These are phyloP conservation scores for Phaeolepiota aurea DNA, from an alignment of 768 basidiomycete species.

Conservation along the genomic window DNA sequence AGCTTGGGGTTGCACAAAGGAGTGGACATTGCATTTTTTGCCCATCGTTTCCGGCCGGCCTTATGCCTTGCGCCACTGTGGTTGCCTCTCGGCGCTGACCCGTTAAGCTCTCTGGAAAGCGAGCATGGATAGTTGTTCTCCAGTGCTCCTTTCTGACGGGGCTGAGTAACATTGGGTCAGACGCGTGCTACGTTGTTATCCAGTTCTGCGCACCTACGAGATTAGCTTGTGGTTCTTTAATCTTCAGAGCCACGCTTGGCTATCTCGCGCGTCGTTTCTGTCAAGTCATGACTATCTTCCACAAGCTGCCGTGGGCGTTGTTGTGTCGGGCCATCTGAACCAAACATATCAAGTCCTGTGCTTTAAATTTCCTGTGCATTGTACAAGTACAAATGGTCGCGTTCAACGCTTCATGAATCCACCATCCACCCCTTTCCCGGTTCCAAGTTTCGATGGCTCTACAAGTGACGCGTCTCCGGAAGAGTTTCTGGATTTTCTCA, in stretches of 20 bases:
- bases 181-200: too few species aligned
- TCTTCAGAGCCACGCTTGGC: constrained; percentile 91
- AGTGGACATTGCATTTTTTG: constrained; percentile 22
- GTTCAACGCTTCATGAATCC: too few species aligned
- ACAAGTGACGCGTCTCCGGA: constrained; percentile 21
- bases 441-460: constrained; percentile 19
- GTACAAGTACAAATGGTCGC: too few species aligned
- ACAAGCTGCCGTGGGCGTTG: too few species aligned
- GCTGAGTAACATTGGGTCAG: too few species aligned
- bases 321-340: too few species aligned
- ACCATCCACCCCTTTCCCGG: constrained; percentile 19
- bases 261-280: constrained; percentile 33
- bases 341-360: too few species aligned
- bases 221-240: constrained; percentile 73
- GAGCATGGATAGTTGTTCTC: constrained; percentile 95
- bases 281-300: neutral
- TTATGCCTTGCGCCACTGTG: constrained; percentile 63
- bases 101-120: constrained; percentile 91
- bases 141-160: constrained; percentile 73
- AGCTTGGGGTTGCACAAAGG: constrained; percentile 1
- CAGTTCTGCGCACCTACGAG: too few species aligned
- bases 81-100: constrained; percentile 81
- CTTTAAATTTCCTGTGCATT: too few species aligned
- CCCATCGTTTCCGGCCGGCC: constrained; percentile 76
- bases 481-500: constrained; percentile 35